Conservation (phyloP, 2,329 filamentous ascomycete species). For the Pyrenophora graminea region DNA sequence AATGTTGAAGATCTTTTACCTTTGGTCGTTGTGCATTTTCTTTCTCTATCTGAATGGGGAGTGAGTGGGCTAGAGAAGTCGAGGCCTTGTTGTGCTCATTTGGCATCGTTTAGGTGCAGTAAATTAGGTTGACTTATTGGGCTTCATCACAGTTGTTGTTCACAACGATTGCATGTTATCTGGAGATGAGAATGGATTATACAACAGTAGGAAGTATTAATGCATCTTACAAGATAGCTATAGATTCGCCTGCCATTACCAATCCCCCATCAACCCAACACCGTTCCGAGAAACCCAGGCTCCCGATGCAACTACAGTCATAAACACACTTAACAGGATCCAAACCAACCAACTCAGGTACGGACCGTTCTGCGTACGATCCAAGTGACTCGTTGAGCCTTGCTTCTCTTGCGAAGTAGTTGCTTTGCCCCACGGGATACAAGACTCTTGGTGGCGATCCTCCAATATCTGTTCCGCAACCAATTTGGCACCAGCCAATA, state of each 20-base stretch:
- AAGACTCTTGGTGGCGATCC: constrained; percentile 32
- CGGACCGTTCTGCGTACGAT: constrained; percentile 20
- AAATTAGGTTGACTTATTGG: no score
- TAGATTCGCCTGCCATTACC: neutral
- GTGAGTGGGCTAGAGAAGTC: no score
- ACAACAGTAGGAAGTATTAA: no score
- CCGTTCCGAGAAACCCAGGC: neutral
- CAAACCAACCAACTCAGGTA: constrained; percentile 24
- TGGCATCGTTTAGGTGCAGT: no score
- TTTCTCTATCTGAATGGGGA: no score
- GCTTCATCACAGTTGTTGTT: no score
- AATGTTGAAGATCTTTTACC: no score
- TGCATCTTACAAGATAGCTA: no score
- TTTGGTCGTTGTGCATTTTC: no score
- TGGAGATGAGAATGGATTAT: no score
- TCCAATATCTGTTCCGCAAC: constrained; percentile 58
- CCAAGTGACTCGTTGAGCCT: constrained; percentile 15
- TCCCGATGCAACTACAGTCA: constrained; percentile 4
- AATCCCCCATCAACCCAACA: constrained; percentile 2
- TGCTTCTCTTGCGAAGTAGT: constrained; percentile 1
- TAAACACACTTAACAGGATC: constrained; percentile 16
- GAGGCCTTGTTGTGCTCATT: no score
- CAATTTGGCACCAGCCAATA: constrained; percentile 70
- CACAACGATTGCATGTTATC: no score
- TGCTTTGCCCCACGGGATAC: constrained; percentile 47